Percentiles rank a stretch among this genome's conserved stretches.
Conservation (phyloP, 2,329 filamentous ascomycete genomes). For the Venturia carpophila region DNA sequence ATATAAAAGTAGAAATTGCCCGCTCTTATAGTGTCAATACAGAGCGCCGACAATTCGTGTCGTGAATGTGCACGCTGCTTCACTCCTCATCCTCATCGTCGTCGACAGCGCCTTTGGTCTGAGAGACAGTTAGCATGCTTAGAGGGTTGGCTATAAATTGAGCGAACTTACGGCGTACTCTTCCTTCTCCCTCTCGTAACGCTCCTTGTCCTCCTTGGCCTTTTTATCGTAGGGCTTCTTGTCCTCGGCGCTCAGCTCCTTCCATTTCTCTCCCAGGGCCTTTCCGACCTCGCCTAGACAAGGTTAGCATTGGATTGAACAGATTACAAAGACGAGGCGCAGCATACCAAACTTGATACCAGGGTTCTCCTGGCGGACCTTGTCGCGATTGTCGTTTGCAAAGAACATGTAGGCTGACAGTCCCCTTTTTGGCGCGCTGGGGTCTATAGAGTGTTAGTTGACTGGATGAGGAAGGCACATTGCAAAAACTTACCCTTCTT, state of each 20-base stretch:
- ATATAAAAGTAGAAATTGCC: background rate
- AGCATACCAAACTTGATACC: slow-evolving; percentile 85
- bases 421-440: slow-evolving; percentile 97
- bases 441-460: slow-evolving; percentile 50
- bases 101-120: slow-evolving; percentile 23
- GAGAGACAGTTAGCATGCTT: background rate
- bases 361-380: slow-evolving; percentile 96
- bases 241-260: slow-evolving; percentile 89
- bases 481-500: slow-evolving; percentile 56
- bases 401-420: slow-evolving; percentile 99
- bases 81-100: slow-evolving; percentile 31
- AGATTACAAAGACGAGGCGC: background rate
- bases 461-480: slow-evolving; percentile 19
- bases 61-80: background rate
- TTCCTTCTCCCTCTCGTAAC: slow-evolving; percentile 96
- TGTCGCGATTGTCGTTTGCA: slow-evolving; percentile 97
- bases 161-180: slow-evolving; percentile 56
- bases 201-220: slow-evolving; percentile 96
- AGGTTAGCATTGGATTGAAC: slow-evolving; percentile 21
- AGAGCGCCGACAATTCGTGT: background rate
- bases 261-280: slow-evolving; percentile 97
- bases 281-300: slow-evolving; percentile 83
- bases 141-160: background rate
- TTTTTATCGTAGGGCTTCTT: slow-evolving; percentile 92
- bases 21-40: background rate